Evolutionary conservation across 805 yeast species (phyloP).

Genomic region (Jamesozyma piceae): DNA sequence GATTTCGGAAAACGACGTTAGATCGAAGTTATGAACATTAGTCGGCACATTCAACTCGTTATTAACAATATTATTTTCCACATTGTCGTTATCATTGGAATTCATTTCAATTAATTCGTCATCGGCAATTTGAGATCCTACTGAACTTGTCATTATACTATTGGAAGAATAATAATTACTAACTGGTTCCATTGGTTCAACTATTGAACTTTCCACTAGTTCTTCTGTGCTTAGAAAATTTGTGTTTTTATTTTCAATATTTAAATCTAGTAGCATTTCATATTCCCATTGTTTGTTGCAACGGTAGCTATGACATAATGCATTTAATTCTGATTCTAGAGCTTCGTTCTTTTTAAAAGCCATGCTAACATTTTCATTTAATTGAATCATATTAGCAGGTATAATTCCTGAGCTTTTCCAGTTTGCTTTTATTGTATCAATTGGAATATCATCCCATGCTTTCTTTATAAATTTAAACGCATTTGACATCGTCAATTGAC

Average conservation of each 20-base stretch:
- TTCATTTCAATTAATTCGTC: conserved; percentile 6
- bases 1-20: conserved; percentile 2
- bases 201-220: conserved; percentile 50
- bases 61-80: not conserved
- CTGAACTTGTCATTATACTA: conserved; percentile 1
- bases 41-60: not conserved
- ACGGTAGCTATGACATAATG: conserved; percentile 38
- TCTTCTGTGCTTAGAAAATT: conserved; percentile 51
- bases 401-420: conserved; percentile 39
- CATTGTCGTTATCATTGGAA: not conserved
- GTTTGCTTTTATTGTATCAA: conserved; percentile 31
- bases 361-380: conserved; percentile 25
- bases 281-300: conserved; percentile 52
- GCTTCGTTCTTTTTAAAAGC: conserved; percentile 30
- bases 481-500: conserved; percentile 42
- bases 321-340: conserved; percentile 35
- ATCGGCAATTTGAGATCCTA: conserved; percentile 6
- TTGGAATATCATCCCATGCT: conserved; percentile 43
- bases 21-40: not conserved
- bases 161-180: not conserved
- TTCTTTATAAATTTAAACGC: conserved; percentile 50
- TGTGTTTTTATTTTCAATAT: conserved; percentile 35
- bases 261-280: conserved; percentile 43
- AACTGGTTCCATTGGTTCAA: conserved; percentile 35
- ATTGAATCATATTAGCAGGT: conserved; percentile 27